These are phyloP conservation scores for Paramyrothecium roridum DNA, from an alignment of 2,329 filamentous ascomycete genomes.

Conservation along the genomic window DNA sequence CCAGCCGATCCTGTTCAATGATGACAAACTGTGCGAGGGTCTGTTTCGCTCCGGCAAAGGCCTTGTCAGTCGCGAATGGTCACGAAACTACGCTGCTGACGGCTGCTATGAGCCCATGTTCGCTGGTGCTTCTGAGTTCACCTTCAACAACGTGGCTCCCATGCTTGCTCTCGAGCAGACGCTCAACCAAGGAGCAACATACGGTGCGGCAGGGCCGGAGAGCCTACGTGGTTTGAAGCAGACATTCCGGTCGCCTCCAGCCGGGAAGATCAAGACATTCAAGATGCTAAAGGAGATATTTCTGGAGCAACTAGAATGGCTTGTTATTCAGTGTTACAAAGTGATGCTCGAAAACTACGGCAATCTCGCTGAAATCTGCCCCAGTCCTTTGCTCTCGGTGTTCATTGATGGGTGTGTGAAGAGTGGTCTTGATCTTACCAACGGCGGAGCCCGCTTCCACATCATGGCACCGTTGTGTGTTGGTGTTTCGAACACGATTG, in stretches of 20 bases:
- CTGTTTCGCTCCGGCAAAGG: background rate
- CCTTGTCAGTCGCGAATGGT: background rate
- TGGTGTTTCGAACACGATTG: background rate
- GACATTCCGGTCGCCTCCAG: background rate
- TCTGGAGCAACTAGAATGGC: background rate
- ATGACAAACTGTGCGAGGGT: background rate
- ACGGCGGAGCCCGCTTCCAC: background rate
- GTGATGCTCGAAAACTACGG: background rate
- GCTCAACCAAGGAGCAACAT: background rate
- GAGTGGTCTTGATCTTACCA: background rate
- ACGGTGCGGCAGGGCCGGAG: background rate
- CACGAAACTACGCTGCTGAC: background rate
- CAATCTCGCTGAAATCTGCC: background rate
- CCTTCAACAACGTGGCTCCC: background rate
- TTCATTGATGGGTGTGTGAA: background rate
- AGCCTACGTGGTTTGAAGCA: background rate
- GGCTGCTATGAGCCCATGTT: background rate
- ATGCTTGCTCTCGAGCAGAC: background rate
- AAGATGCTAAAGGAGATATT: background rate
- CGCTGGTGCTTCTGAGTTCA: background rate
- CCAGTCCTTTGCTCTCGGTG: background rate
- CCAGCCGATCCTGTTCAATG: background rate
- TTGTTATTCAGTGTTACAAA: background rate
- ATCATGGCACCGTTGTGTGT: background rate
- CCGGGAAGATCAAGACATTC: background rate